Evolutionary conservation across 352 stramenopile genomes (phyloP).

Genomic region (Globisporangium middletonii): DNA sequence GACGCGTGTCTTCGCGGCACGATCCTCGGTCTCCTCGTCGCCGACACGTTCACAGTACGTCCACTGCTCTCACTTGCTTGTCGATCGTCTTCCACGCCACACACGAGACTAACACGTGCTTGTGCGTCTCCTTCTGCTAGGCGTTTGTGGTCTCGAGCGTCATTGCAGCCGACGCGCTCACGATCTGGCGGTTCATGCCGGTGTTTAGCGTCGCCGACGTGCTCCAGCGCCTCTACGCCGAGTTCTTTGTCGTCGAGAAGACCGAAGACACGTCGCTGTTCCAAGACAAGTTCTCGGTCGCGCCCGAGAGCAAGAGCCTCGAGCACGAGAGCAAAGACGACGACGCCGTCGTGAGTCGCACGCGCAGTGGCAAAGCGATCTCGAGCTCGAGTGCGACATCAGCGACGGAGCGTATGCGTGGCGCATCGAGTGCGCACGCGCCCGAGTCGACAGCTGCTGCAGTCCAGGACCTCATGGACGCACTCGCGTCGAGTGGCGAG

Average conservation of each 20-base stretch:
- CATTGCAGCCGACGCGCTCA: constrained; percentile 54
- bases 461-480: constrained; percentile 30
- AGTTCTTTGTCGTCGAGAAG: constrained; percentile 71
- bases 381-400: constrained; percentile 1
- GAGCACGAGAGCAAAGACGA: constrained; percentile 3
- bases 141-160: constrained; percentile 84
- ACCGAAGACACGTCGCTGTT: constrained; percentile 53
- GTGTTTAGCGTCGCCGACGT: constrained; percentile 78
- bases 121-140: constrained; percentile 17
- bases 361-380: constrained; percentile 16
- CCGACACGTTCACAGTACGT: constrained; percentile 70
- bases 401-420: too few species aligned
- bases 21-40: constrained; percentile 76
- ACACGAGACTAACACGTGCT: neutral
- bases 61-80: neutral
- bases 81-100: neutral
- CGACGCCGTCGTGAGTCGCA: constrained; percentile 9
- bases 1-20: constrained; percentile 78
- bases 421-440: neutral
- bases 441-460: neutral
- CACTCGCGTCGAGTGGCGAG: constrained; percentile 22
- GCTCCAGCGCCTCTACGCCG: constrained; percentile 62
- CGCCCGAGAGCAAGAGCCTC: constrained; percentile 4
- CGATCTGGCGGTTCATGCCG: constrained; percentile 72
- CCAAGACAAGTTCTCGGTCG: constrained; percentile 59